These are phyloP conservation scores for Pleurozium schreberi DNA, from an alignment of 225 moss, liverwort and hornwort species.

Conservation along the genomic window DNA sequence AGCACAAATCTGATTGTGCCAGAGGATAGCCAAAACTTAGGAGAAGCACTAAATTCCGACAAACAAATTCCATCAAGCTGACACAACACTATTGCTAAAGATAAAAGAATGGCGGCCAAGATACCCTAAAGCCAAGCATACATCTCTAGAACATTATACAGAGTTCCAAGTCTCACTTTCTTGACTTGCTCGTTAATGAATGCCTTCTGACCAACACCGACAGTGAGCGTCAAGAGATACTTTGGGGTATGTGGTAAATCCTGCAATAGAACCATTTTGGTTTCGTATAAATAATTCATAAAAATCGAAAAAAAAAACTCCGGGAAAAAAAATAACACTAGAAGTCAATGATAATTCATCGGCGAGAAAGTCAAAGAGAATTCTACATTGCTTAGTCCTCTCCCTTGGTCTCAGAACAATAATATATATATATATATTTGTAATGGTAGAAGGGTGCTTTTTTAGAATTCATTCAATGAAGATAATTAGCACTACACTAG, in stretches of 20 bases:
- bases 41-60: not conserved
- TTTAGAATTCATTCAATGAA: no score
- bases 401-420: not conserved
- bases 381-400: not conserved
- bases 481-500: no score
- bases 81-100: not conserved
- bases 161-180: conserved; percentile 22
- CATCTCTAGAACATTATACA: not conserved
- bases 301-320: not conserved
- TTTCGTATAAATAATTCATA: not conserved
- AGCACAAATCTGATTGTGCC: not conserved
- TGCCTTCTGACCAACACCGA: conserved; percentile 42
- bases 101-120: not conserved
- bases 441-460: no score
- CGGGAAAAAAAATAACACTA: not conserved
- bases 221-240: conserved; percentile 42
- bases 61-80: not conserved
- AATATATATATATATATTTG: no score
- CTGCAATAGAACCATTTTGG: conserved; percentile 6
- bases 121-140: not conserved
- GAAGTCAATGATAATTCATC: not conserved
- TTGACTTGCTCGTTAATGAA: conserved; percentile 28
- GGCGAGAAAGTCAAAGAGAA: not conserved
- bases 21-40: not conserved
- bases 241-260: conserved; percentile 30